A percentile compares a stretch with the other conserved stretches of the same genome.
Evolutionary conservation across 1,284 basidiomycete genomes (phyloP).

Genomic region (Tremellales sp.): DNA sequence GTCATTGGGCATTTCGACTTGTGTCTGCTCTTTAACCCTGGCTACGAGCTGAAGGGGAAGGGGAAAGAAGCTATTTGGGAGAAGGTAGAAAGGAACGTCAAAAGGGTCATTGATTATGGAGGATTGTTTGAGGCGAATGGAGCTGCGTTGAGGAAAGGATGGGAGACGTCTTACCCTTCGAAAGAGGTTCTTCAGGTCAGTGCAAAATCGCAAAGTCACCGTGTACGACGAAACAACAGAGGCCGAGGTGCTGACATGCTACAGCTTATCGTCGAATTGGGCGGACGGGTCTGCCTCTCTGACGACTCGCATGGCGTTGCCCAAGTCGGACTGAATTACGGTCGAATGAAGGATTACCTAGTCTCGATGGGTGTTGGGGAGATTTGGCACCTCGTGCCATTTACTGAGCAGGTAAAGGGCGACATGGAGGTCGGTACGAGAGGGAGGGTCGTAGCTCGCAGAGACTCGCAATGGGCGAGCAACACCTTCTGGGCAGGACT

Average conservation of each 20-base stretch:
- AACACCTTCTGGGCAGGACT: conserved; percentile 31
- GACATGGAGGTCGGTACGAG: conserved; percentile 52
- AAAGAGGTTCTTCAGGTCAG: conserved; percentile 69
- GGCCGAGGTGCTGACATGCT: conserved; percentile 2
- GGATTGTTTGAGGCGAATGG: conserved; percentile 92
- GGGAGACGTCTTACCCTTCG: conserved; percentile 79
- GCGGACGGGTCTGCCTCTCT: conserved; percentile 78
- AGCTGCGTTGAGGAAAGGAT: conserved; percentile 87
- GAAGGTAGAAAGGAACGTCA: conserved; percentile 71
- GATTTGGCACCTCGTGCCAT: conserved; percentile 61
- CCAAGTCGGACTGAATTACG: conserved; percentile 84
- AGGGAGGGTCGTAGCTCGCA: conserved; percentile 26
- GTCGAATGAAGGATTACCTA: conserved; percentile 65
- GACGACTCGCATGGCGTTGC: conserved; percentile 93
- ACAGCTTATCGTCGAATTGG: conserved; percentile 63
- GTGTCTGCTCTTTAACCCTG: conserved; percentile 72
- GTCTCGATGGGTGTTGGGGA: conserved; percentile 58
- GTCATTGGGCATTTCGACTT: conserved; percentile 92
- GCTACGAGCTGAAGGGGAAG: conserved; percentile 51
- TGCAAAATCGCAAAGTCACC: conserved; percentile 11
- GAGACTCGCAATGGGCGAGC: conserved; percentile 16
- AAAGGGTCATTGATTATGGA: conserved; percentile 71
- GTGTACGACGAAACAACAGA: no score
- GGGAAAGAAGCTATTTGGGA: conserved; percentile 60
- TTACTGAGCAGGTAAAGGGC: conserved; percentile 10